phyloP scores from a whole-genome alignment of 495 filamentous ascomycete species.

The Pseudoneurospora amorphoporcata region DNA sequence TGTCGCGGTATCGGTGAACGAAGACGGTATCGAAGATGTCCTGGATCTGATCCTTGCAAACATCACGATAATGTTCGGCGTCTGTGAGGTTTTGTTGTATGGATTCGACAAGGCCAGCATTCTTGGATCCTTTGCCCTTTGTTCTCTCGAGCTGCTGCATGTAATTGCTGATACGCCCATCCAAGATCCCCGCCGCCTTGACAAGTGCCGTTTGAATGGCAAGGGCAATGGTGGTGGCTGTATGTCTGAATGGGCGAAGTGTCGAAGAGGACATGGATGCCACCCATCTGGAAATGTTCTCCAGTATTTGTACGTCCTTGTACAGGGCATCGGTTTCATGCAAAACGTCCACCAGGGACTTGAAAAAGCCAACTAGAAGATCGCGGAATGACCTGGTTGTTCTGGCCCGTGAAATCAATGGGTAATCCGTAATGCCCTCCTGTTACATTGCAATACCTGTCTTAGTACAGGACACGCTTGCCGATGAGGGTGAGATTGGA shows the following conservation, averaged over 20 bases:
- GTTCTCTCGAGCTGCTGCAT: conserved; percentile 74
- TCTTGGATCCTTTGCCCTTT: conserved; percentile 60
- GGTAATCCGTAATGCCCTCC: conserved; percentile 78
- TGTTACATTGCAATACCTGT: conserved; percentile 26
- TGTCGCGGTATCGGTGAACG: conserved; percentile 87
- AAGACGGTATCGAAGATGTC: conserved; percentile 85
- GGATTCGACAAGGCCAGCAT: conserved; percentile 45
- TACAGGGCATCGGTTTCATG: conserved; percentile 68
- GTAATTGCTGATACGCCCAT: conserved; percentile 54
- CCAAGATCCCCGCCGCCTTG: conserved; percentile 59
- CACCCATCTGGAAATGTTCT: conserved; percentile 81
- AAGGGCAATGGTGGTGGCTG: conserved; percentile 70
- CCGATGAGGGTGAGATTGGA: neutral
- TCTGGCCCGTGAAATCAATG: conserved; percentile 74
- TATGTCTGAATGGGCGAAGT: conserved; percentile 85
- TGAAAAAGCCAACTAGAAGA: conserved; percentile 67
- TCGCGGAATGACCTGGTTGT: conserved; percentile 62
- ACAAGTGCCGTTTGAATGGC: conserved; percentile 62
- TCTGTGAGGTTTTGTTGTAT: conserved; percentile 59
- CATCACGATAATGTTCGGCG: conserved; percentile 51
- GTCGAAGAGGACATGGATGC: conserved; percentile 72
- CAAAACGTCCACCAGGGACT: conserved; percentile 58
- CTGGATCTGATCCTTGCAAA: conserved; percentile 56
- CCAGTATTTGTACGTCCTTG: conserved; percentile 60
- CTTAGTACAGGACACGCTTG: neutral